Evolutionary conservation across 805 yeast genomes (phyloP), one percentile per base, ranked within the genome.

Genomic region (Teunomyces aglyptinius): DNA sequence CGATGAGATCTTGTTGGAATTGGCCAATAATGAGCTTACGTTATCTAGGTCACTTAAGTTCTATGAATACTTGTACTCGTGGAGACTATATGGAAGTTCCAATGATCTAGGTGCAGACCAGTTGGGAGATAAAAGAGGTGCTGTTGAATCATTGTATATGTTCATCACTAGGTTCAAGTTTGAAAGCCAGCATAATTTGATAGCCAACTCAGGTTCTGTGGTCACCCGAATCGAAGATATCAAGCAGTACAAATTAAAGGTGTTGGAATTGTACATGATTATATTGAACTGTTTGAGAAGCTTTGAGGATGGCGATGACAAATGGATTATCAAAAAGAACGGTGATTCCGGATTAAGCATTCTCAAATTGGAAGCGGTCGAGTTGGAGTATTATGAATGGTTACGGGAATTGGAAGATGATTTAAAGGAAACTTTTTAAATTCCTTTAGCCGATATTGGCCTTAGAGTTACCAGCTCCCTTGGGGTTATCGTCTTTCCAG

Each of bases 401-500:
- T 55, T 70, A 22, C 63, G 58, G 47, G 63, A 62, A 27, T 54
- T 69, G 33, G 67, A 65, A 48, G 46, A 44, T 15, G 70, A 62
- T 27, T 52, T 63, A 31, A 47, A 36, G 45, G 42, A 45, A 12
- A 19, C 18, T 7, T 32, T 35, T 13, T 35, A 28, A 33, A 27
- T 27, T 16, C 8, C 7, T 4, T 40, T 56, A 72, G 8, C 77
- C 76, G 18, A 72, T 53, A 52, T 72, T 72, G 15, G 65, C 70
- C 33, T 61, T 81, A 40, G 91, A 89, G 61, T 92, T 92, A 8
- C 99, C 99, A 47, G 91, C 83, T 6, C 99, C 99, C 57, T 80
- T 82, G 0, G 90, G 86, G 61, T 89, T 82, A 3, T 81, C 80
- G 51, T 94, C 99, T 39, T 83, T 82, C 74, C 92, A 94, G 50